phyloP scores from a whole-genome alignment of 139 green algal species.

The Chlamydomonas applanata region DNA sequence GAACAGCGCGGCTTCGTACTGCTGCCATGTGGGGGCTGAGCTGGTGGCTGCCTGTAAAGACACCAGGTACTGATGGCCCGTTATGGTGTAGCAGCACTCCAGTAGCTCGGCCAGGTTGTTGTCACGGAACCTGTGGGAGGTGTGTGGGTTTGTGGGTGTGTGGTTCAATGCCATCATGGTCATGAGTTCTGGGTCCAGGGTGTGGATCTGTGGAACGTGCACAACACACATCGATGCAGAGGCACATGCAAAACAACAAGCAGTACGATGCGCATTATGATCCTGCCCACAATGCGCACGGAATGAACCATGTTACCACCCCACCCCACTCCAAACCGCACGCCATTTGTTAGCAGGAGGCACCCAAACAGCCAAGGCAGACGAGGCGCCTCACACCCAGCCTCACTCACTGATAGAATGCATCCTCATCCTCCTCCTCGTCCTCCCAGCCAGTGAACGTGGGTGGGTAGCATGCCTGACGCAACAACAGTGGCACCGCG shows the following conservation, averaged over 20 bases:
- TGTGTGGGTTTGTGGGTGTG: too few relatives aligned
- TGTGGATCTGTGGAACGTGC: too few relatives aligned
- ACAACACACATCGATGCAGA: too few relatives aligned
- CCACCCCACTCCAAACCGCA: too few relatives aligned
- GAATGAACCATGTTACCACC: too few relatives aligned
- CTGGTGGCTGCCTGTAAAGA: conserved; percentile 23
- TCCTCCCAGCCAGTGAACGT: conserved; percentile 9
- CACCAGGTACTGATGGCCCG: conserved; percentile 39
- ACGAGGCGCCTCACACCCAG: conserved; percentile 2
- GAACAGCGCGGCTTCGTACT: conserved; percentile 60
- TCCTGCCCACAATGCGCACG: too few relatives aligned
- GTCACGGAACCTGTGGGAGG: conserved; percentile 38
- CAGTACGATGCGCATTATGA: too few relatives aligned
- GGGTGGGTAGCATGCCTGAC: not conserved
- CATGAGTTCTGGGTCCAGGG: too few relatives aligned
- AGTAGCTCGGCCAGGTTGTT: conserved; percentile 31
- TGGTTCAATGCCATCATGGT: too few relatives aligned
- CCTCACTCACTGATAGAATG: conserved; percentile 10
- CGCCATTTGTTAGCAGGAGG: not conserved
- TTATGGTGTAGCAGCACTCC: conserved; percentile 36
- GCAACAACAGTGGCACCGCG: conserved; percentile 1
- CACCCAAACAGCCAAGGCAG: not conserved
- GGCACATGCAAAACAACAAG: too few relatives aligned
- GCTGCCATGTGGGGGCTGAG: conserved; percentile 45
- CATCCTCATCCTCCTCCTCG: conserved; percentile 14